phyloP scores from a whole-genome alignment of 2,329 filamentous ascomycete genomes.

The Beauveria pseudobassiana region DNA sequence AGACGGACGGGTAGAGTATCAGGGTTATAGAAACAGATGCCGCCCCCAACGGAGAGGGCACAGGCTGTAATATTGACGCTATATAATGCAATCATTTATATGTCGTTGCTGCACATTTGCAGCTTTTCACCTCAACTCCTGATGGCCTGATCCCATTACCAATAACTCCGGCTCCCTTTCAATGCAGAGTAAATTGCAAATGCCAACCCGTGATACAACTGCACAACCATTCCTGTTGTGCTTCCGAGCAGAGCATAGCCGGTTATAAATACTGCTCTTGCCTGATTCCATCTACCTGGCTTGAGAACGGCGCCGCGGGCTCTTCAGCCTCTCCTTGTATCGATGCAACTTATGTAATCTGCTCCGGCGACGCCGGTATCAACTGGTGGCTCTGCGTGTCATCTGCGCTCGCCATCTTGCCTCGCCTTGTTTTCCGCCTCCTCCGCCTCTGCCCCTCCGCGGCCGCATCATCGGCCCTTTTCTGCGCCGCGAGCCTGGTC shows the following conservation, averaged over 20 bases:
- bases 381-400: not conserved
- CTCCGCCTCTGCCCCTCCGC: conserved; percentile 1
- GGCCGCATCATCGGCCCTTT: conserved; percentile 20
- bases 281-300: not conserved
- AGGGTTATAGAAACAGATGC: not conserved
- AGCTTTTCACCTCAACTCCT: not conserved
- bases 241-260: not conserved
- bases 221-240: not conserved
- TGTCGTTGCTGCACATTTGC: not conserved
- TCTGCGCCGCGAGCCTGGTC: conserved; percentile 37
- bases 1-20: not conserved
- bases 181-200: not conserved
- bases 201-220: not conserved
- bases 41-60: not conserved
- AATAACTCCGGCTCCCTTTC: not conserved
- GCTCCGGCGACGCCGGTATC: not conserved
- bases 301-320: not conserved
- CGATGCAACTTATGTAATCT: not conserved
- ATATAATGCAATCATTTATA: not conserved
- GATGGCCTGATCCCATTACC: not conserved
- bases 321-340: not conserved
- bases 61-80: conserved; percentile 2
- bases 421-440: not conserved
- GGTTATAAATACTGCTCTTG: not conserved
- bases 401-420: not conserved